A percentile compares a stretch with the other conserved stretches of the same genome.
Evolutionary conservation across 2,329 filamentous ascomycete species (phyloP).

Genomic region (Neurospora crassa): DNA sequence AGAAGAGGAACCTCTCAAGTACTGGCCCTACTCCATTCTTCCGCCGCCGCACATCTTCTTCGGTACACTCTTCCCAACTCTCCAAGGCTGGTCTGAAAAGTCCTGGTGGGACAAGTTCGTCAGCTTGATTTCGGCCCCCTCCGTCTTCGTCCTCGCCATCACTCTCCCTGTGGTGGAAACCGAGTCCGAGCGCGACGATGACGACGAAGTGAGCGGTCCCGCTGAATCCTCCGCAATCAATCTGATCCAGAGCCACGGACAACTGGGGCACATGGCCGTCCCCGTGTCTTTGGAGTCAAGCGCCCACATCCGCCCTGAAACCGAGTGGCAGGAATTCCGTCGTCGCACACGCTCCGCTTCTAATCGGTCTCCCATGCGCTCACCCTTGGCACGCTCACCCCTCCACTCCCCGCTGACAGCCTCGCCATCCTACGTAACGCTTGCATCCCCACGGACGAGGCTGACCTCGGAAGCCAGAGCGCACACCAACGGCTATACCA

Average conservation of each 20-base stretch:
- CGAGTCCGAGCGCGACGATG: conserved; percentile 45
- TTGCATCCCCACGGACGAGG: conserved; percentile 13
- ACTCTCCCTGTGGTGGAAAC: conserved; percentile 87
- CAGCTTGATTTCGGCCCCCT: conserved; percentile 76
- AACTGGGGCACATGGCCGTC: conserved; percentile 23
- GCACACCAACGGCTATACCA: conserved; percentile 1
- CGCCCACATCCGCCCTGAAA: conserved; percentile 30
- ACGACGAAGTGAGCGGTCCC: conserved; percentile 32
- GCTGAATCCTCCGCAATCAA: conserved; percentile 20
- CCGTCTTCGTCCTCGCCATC: conserved; percentile 79
- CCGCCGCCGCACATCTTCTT: conserved; percentile 63
- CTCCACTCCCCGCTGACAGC: conserved; percentile 19
- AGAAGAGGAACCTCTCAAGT: conserved; percentile 43
- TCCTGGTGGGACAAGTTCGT: conserved; percentile 75
- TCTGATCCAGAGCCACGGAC: conserved; percentile 8
- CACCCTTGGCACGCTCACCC: conserved; percentile 3
- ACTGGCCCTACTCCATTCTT: conserved; percentile 74
- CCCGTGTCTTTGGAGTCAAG: conserved; percentile 26
- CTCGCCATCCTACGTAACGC: conserved; percentile 23
- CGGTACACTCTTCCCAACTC: conserved; percentile 75
- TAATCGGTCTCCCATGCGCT: not conserved
- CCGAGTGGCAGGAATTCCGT: conserved; percentile 52
- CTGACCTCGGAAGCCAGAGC: not conserved
- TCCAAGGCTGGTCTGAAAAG: conserved; percentile 75
- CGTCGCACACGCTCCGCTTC: conserved; percentile 31